phyloP scores from a whole-genome alignment of 2,329 filamentous ascomycete genomes.

The Ophiocordyceps camponoti-leonardi region DNA sequence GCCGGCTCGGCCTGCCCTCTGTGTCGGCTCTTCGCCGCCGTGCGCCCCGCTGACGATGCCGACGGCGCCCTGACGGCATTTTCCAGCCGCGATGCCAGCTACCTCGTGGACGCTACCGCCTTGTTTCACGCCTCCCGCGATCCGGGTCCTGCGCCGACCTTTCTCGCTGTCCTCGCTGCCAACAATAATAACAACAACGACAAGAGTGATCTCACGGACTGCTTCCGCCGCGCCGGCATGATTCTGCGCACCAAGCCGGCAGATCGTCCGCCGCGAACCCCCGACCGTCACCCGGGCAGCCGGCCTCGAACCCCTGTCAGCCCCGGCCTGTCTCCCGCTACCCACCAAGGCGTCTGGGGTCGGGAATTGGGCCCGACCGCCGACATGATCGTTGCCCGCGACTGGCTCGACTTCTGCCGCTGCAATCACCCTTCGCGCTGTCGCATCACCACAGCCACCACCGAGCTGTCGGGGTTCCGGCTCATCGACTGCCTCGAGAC shows the following conservation, averaged over 20 bases:
- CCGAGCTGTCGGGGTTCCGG: constrained; percentile 13
- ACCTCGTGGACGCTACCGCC: constrained; percentile 13
- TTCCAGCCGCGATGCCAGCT: constrained; percentile 16
- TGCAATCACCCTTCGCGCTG: constrained; percentile 15
- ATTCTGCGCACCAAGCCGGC: constrained; percentile 13
- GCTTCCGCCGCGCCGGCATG: constrained; percentile 17
- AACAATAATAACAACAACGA: constrained; percentile 13
- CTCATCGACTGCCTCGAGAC: constrained; percentile 15
- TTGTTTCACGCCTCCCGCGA: constrained; percentile 15
- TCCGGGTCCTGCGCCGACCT: constrained; percentile 13
- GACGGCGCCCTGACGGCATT: constrained; percentile 16
- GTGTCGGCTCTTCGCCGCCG: constrained; percentile 16
- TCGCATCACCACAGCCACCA: constrained; percentile 6
- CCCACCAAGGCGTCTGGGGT: constrained; percentile 16
- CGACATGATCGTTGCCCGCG: constrained; percentile 13
- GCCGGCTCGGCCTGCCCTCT: constrained; percentile 16
- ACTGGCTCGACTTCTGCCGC: constrained; percentile 18
- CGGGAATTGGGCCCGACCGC: constrained; percentile 12
- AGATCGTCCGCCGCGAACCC: constrained; percentile 1
- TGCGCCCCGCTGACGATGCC: constrained; percentile 13
- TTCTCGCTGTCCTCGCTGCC: constrained; percentile 15
- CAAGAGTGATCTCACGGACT: constrained; percentile 9
- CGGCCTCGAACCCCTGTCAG: not conserved
- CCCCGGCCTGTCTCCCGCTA: constrained; percentile 5
- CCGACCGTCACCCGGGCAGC: not conserved